Conservation (phyloP, 2,329 filamentous ascomycete genomes). For the Stemphylium vesicarium region DNA sequence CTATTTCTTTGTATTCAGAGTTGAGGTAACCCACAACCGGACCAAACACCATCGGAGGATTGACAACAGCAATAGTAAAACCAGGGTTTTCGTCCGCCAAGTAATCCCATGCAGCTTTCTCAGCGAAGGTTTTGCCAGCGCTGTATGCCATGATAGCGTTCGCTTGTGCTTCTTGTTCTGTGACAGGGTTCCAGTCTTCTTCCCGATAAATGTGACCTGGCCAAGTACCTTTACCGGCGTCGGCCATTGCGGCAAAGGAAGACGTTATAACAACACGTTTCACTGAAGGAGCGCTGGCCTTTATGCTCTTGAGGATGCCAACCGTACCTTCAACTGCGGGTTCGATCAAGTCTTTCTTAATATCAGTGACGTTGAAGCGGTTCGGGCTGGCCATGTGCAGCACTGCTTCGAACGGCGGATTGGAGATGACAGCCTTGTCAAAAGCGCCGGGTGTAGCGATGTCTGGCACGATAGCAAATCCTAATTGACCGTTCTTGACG, state of each 20-base stretch:
- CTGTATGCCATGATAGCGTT: constrained; percentile 55
- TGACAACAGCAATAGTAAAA: constrained; percentile 57
- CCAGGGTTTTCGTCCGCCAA: constrained; percentile 58
- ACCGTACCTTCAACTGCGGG: constrained; percentile 57
- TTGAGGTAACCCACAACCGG: constrained; percentile 49
- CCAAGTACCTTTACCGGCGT: constrained; percentile 59
- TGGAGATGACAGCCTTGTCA: constrained; percentile 59
- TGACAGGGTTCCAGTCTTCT: constrained; percentile 64
- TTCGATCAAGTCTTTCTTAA: constrained; percentile 65
- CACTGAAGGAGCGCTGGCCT: constrained; percentile 65
- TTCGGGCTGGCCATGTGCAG: constrained; percentile 52
- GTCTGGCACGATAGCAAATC: constrained; percentile 71
- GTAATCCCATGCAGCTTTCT: constrained; percentile 61
- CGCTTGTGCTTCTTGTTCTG: constrained; percentile 55
- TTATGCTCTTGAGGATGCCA: constrained; percentile 63
- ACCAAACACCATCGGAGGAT: constrained; percentile 59
- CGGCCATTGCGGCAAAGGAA: constrained; percentile 70
- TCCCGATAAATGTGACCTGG: constrained; percentile 60
- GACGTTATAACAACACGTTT: constrained; percentile 76
- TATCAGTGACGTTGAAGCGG: constrained; percentile 63
- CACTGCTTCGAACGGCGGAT: constrained; percentile 70
- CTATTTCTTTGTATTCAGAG: background rate
- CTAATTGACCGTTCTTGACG: constrained; percentile 60
- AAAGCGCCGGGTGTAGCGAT: constrained; percentile 73
- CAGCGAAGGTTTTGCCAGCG: constrained; percentile 68